A percentile compares a stretch with the other conserved stretches of the same genome.
Evolutionary conservation across 2,329 filamentous ascomycete genomes (phyloP).

Genomic region (Fusarium sp.): DNA sequence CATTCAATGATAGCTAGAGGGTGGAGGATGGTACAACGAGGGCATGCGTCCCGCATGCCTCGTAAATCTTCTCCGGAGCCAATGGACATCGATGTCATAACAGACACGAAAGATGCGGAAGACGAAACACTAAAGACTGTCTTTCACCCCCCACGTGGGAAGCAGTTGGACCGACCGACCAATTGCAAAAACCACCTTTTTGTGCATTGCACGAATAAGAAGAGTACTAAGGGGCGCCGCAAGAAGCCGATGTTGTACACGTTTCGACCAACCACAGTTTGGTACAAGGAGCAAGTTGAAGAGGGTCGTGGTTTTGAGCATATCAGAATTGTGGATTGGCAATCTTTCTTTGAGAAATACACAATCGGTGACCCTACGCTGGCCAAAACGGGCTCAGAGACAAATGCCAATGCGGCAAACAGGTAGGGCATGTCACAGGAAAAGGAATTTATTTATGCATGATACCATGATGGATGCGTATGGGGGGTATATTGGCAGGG

Average conservation of each 20-base stretch:
- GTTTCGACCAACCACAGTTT: constrained; percentile 63
- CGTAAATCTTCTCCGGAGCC: constrained; percentile 20
- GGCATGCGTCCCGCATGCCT: constrained; percentile 6
- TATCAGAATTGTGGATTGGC: constrained; percentile 61
- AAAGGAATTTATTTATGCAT: not conserved
- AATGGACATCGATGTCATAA: constrained; percentile 39
- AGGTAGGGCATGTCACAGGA: not conserved
- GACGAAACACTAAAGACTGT: constrained; percentile 52
- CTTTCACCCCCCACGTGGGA: constrained; percentile 62
- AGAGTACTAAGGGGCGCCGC: not conserved
- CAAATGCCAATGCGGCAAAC: not conserved
- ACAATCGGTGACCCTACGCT: constrained; percentile 46
- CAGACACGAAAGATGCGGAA: constrained; percentile 37
- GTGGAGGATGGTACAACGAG: constrained; percentile 54
- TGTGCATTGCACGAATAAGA: constrained; percentile 50
- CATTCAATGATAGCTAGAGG: constrained; percentile 51
- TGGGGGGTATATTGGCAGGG: constrained; percentile 26
- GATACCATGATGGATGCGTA: constrained; percentile 13
- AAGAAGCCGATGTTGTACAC: constrained; percentile 49
- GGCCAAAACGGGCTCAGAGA: constrained; percentile 3
- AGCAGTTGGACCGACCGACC: constrained; percentile 32
- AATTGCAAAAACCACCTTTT: constrained; percentile 62
- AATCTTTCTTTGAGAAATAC: constrained; percentile 55
- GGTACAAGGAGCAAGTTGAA: constrained; percentile 63
- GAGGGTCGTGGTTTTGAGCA: constrained; percentile 66